Evolutionary conservation across 164 flowering plant genomes (phyloP).

Genomic region (Dillenia turbinata): DNA sequence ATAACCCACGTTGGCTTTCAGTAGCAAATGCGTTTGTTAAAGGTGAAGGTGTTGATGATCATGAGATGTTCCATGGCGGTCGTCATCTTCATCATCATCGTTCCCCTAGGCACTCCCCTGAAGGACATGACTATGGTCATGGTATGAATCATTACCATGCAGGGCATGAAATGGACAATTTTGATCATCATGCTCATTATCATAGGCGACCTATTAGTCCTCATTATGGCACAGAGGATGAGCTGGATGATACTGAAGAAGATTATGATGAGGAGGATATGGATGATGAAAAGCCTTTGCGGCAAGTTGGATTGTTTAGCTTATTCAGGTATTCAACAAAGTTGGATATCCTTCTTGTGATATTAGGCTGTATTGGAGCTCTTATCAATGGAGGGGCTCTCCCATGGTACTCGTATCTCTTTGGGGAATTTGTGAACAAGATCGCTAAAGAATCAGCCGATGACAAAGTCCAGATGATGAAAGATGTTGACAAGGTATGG

Average conservation of each 20-base stretch:
- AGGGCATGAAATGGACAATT: constrained; percentile 1
- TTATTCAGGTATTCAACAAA: constrained; percentile 64
- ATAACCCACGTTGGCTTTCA: constrained; percentile 13
- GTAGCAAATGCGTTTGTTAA: constrained; percentile 21
- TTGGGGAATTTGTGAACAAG: constrained; percentile 62
- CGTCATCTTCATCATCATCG: background rate
- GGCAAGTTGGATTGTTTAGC: constrained; percentile 44
- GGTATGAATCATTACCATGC: constrained; percentile 5
- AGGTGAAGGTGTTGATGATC: background rate
- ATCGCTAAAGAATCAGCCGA: constrained; percentile 29
- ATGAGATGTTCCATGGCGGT: background rate
- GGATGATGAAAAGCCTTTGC: constrained; percentile 25
- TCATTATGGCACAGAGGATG: constrained; percentile 9
- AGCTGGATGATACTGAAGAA: constrained; percentile 11
- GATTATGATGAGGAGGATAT: constrained; percentile 38
- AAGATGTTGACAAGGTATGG: constrained; percentile 49
- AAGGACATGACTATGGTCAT: constrained; percentile 1
- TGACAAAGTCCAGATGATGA: constrained; percentile 46
- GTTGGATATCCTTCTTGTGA: constrained; percentile 47
- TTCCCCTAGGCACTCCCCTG: background rate
- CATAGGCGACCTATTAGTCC: constrained; percentile 7
- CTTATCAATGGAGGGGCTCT: constrained; percentile 77
- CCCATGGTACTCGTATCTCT: constrained; percentile 69
- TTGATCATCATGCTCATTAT: constrained; percentile 15
- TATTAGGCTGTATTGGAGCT: constrained; percentile 70